Percentiles rank a stretch among this genome's conserved stretches.
phyloP scores from a whole-genome alignment of 202 grass and related monocot genomes.

The Digitaria exilis region DNA sequence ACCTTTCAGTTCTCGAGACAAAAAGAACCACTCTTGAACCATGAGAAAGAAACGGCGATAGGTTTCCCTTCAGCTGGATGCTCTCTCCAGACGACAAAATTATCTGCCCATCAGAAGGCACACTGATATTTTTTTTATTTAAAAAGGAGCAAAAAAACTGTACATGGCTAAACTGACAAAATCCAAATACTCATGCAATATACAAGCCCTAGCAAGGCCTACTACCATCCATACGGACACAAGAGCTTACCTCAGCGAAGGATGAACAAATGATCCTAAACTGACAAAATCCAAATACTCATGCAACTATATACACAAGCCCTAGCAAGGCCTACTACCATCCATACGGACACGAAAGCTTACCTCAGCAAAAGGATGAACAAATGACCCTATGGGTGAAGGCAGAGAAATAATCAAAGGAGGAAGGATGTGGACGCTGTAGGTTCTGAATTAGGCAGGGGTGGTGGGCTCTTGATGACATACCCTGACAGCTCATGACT shows the following conservation, averaged over 20 bases:
- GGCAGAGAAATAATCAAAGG: no score
- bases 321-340: no score
- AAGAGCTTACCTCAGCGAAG: not conserved
- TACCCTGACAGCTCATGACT: conserved; percentile 40
- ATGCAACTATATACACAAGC: no score
- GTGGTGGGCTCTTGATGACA: not conserved
- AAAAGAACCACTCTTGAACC: not conserved
- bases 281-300: no score
- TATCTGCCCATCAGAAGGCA: not conserved
- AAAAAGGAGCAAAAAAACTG: no score
- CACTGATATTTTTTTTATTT: no score
- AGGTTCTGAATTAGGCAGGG: conserved; percentile 25
- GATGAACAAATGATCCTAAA: not conserved
- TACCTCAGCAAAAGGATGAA: no score
- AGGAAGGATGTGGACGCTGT: not conserved
- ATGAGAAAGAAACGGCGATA: not conserved
- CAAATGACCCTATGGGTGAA: no score
- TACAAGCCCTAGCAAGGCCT: not conserved
- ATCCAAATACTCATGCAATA: not conserved
- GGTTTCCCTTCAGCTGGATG: not conserved
- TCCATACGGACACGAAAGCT: no score
- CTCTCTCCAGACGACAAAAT: not conserved
- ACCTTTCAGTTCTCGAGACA: not conserved
- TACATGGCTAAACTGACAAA: not conserved
- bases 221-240: not conserved